phyloP scores from a whole-genome alignment of 805 yeast species.

The Metschnikowia santaceciliae region DNA sequence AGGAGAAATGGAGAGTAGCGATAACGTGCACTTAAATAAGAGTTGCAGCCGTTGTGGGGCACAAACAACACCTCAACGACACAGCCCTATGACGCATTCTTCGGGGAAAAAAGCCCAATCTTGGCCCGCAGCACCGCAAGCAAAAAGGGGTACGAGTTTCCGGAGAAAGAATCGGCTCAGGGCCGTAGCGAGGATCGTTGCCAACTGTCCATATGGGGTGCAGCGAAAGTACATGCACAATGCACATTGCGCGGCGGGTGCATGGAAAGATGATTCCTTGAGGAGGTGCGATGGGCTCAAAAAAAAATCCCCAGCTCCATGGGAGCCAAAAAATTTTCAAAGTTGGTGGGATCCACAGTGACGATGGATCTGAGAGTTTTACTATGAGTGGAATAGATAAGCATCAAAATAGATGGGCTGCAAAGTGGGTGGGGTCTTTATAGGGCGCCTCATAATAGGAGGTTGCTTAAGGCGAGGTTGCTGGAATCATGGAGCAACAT shows the following conservation, averaged over 20 bases:
- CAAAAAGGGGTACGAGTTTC: background rate
- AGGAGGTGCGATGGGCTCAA: background rate
- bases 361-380: too few relatives aligned
- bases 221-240: background rate
- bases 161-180: background rate
- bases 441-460: too few relatives aligned
- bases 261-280: background rate
- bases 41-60: background rate
- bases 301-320: background rate
- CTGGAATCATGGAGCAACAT: too few relatives aligned
- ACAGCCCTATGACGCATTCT: background rate
- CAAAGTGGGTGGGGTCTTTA: too few relatives aligned
- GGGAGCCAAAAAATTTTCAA: too few relatives aligned
- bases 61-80: background rate
- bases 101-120: background rate
- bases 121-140: background rate
- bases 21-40: background rate
- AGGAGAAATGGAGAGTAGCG: background rate
- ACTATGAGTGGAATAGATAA: too few relatives aligned
- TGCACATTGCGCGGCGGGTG: background rate
- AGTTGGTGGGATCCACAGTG: too few relatives aligned
- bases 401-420: too few relatives aligned
- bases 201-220: conserved; percentile 1
- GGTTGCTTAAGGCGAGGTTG: too few relatives aligned
- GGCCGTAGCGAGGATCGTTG: background rate